A percentile compares a stretch with the other conserved stretches of the same genome.
Evolutionary conservation across 805 yeast genomes (phyloP).

Genomic region (Kazachstania taianensis): DNA sequence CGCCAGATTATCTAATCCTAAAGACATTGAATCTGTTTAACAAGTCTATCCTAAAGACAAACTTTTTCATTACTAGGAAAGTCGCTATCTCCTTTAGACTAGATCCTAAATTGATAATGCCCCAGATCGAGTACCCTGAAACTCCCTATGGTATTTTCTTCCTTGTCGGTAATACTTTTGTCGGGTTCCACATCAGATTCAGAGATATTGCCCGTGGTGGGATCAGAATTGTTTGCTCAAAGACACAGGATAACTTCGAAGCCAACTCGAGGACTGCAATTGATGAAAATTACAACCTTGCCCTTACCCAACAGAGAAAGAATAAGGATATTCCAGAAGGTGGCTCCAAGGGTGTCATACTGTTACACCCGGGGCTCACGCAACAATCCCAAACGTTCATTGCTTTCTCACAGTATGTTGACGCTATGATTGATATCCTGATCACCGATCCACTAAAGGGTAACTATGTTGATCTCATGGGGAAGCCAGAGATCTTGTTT

Average conservation of each 20-base stretch:
- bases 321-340: slow-evolving; percentile 99
- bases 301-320: slow-evolving; percentile 91
- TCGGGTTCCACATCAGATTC: slow-evolving; percentile 95
- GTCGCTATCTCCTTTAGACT: slow-evolving; percentile 91
- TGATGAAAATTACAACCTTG: slow-evolving; percentile 93
- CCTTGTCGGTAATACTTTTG: slow-evolving; percentile 90
- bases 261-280: slow-evolving; percentile 79
- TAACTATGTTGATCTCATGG: slow-evolving; percentile 72
- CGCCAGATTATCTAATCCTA: slow-evolving; percentile 67
- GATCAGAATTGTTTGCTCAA: slow-evolving; percentile 84
- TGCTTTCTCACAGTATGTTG: slow-evolving; percentile 88
- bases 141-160: slow-evolving; percentile 91
- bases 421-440: slow-evolving; percentile 76
- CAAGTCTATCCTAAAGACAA: slow-evolving; percentile 80
- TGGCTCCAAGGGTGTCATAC: slow-evolving; percentile 94
- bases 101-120: slow-evolving; percentile 70
- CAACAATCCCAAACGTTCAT: slow-evolving; percentile 73
- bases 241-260: slow-evolving; percentile 75
- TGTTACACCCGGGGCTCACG: slow-evolving; percentile 58
- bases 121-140: slow-evolving; percentile 79
- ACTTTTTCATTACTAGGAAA: slow-evolving; percentile 87
- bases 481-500: slow-evolving; percentile 79
- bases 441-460: slow-evolving; percentile 75
- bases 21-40: slow-evolving; percentile 78
- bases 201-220: slow-evolving; percentile 98